Evolutionary conservation across 805 yeast species (phyloP).

Genomic region (Komagataella kurtzmanii): DNA sequence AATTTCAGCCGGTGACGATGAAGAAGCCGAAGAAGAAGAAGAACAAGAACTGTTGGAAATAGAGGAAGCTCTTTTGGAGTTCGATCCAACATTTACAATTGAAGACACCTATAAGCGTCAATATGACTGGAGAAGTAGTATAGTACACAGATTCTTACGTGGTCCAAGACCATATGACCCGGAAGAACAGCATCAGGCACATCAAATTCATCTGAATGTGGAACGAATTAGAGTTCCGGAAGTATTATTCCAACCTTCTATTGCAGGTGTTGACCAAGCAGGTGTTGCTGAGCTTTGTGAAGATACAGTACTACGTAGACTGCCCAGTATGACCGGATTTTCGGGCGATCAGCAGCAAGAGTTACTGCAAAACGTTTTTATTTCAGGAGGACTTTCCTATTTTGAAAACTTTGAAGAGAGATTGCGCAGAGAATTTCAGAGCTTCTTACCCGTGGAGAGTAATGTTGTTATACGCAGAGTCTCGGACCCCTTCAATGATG

Average conservation of each 20-base stretch:
- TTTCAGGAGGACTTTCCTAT: slow-evolving; percentile 77
- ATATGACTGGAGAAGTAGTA: slow-evolving; percentile 74
- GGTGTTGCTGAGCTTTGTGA: slow-evolving; percentile 75
- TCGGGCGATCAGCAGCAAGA: slow-evolving; percentile 37
- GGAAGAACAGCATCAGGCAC: slow-evolving; percentile 73
- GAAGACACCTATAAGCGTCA: slow-evolving; percentile 77
- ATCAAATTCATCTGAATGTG: slow-evolving; percentile 81
- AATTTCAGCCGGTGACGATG: slow-evolving; percentile 62
- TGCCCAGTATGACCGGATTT: slow-evolving; percentile 35
- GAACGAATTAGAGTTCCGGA: slow-evolving; percentile 92
- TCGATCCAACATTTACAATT: slow-evolving; percentile 74
- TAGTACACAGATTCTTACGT: slow-evolving; percentile 70
- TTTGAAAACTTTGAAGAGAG: slow-evolving; percentile 58
- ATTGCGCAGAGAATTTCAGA: slow-evolving; percentile 51
- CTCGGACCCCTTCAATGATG: slow-evolving; percentile 55
- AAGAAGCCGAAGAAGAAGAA: slow-evolving; percentile 70
- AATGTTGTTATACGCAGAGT: slow-evolving; percentile 52
- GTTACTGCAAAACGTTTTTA: slow-evolving; percentile 49
- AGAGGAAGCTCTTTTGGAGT: slow-evolving; percentile 66
- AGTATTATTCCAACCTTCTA: slow-evolving; percentile 79
- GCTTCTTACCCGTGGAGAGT: slow-evolving; percentile 57
- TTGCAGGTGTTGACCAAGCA: slow-evolving; percentile 93
- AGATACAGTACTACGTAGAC: slow-evolving; percentile 47
- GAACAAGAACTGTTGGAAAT: slow-evolving; percentile 42
- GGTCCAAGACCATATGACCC: slow-evolving; percentile 84